Percentiles rank a stretch among this genome's conserved stretches.
Evolutionary conservation across 208 protist genomes (phyloP).

Genomic region (Tritrichomonas foetus): DNA sequence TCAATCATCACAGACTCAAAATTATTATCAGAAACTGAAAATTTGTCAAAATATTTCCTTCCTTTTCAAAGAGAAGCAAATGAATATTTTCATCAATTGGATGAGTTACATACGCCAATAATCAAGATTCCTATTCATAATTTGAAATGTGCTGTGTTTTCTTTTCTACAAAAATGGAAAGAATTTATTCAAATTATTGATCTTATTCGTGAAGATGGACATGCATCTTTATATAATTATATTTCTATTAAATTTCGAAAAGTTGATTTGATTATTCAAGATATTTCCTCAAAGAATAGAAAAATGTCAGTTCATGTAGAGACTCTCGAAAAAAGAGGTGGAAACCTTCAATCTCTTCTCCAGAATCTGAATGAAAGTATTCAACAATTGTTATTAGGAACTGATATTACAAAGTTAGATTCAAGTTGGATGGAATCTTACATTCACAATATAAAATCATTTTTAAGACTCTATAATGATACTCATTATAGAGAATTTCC

Average conservation of each 20-base stretch:
- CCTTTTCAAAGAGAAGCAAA: neutral
- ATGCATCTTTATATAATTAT: neutral
- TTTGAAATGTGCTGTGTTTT: neutral
- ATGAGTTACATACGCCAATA: neutral
- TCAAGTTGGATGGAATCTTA: neutral
- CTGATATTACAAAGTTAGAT: neutral
- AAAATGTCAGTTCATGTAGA: neutral
- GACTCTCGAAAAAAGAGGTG: neutral
- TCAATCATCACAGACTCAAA: neutral
- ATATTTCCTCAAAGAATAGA: neutral
- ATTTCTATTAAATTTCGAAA: neutral
- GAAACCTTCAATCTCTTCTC: neutral
- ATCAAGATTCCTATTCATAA: neutral
- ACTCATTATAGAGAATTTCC: neutral
- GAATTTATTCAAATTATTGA: neutral
- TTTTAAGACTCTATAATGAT: neutral
- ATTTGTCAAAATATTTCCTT: neutral
- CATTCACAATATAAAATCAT: neutral
- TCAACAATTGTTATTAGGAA: neutral
- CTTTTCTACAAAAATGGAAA: constrained; percentile 26
- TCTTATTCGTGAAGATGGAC: neutral
- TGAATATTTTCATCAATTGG: neutral
- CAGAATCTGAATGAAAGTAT: neutral
- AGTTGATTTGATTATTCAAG: neutral
- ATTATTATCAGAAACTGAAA: neutral